Evolutionary conservation across 192 early-diverging fungal species (phyloP), one percentile per base, ranked within the genome.

Genomic region (Pilobolus umbonatus): DNA sequence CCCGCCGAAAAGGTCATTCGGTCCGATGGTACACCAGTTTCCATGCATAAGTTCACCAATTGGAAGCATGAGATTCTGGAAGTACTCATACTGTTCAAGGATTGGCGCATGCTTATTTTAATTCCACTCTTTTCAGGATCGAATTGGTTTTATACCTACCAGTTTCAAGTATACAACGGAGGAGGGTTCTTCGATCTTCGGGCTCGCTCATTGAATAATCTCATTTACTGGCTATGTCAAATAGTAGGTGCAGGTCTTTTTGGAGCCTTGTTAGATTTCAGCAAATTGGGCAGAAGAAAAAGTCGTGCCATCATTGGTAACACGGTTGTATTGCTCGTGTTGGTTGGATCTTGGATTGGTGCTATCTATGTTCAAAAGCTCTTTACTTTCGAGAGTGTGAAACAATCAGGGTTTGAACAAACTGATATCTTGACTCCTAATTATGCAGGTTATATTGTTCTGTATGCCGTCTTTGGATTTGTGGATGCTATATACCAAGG

Each of bases 401-500:
- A n/a, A 0, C 55, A 43, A 40, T 57, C 62, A 17, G 54, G 49
- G 4, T 50, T 36, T 4, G 8, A 21, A 2, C 48, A 56, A n/a
- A 61, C 28, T 1, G 64, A 66, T 62, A 56, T 67, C 12, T 48
- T 45, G 34, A 19, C 30, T 65, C 42, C 64, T 19, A 55, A 68
- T 5, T 85, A 81, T 56, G 74, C 75, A 26, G 84, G 83, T 17
- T 73, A 80, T 7, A 72, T 88, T 34, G 69, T 89, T 57, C 65
- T 88, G 36, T 95, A 92, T 62, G 59, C 85, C 50, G 61, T 84
- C 51, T 91, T 85, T 66, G 92, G 92, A 32, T 17, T 89, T 2
- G 81, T 74, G 51, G 92, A 95, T 68, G 86, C 92, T 21, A 80
- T 92, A 46, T 92, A 85, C 75, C 92, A 95, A 76, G 80, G 78